Conservation (phyloP, 2,329 filamentous ascomycete species). For the Metarhizium brunneum region DNA sequence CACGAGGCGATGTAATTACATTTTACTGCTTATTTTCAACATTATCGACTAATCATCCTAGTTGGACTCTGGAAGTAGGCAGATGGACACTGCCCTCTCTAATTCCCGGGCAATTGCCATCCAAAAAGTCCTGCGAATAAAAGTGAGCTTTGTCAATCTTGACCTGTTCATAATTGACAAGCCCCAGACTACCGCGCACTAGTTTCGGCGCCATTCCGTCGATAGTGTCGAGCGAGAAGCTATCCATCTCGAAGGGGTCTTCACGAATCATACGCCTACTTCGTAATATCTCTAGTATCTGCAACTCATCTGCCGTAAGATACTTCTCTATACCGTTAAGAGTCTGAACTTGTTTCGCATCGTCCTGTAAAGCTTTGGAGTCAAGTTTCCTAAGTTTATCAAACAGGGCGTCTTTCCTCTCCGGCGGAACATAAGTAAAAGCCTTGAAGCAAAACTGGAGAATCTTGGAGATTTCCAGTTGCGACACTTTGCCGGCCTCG, state of each 20-base stretch:
- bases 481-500: conserved; percentile 16
- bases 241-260: conserved; percentile 9
- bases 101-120: conserved; percentile 2
- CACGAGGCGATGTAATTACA: too few species aligned
- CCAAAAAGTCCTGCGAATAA: neutral
- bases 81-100: conserved; percentile 1
- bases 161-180: neutral
- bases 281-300: conserved; percentile 5
- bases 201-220: conserved; percentile 8
- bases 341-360: neutral
- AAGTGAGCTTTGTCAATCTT: conserved; percentile 4
- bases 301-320: conserved; percentile 8
- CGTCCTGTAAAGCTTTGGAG: neutral
- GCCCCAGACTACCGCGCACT: conserved; percentile 8
- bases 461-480: conserved; percentile 20
- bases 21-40: too few species aligned
- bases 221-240: conserved; percentile 9
- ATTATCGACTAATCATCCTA: neutral
- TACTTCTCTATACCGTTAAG: neutral
- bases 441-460: conserved; percentile 24
- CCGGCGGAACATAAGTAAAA: conserved; percentile 12
- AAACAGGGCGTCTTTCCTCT: conserved; percentile 9
- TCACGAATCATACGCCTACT: conserved; percentile 10
- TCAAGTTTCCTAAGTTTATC: conserved; percentile 10
- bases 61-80: neutral